A percentile compares a stretch with the other conserved stretches of the same genome.
These are phyloP conservation scores for Lecanicillium sp. DNA, from an alignment of 2,329 filamentous ascomycete species.

Conservation along the genomic window DNA sequence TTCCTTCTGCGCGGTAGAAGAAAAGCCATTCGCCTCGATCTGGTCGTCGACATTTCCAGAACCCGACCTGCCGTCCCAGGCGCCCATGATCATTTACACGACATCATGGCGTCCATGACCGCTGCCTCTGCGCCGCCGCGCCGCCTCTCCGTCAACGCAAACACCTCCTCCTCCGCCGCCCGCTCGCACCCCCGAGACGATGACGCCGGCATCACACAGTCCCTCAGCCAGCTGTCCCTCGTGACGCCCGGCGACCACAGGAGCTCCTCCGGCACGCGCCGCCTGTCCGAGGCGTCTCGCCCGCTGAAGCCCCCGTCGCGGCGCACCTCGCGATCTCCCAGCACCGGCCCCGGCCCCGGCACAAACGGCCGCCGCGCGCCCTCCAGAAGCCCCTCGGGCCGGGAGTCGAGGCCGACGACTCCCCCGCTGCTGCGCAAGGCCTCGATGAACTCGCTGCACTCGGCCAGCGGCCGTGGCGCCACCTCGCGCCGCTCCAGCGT, in stretches of 20 bases:
- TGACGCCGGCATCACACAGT: constrained; percentile 32
- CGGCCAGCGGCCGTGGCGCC: constrained; percentile 35
- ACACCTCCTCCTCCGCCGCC: not conserved
- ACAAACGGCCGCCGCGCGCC: constrained; percentile 27
- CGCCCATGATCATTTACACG: constrained; percentile 7
- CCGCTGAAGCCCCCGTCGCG: constrained; percentile 33
- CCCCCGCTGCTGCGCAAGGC: constrained; percentile 50
- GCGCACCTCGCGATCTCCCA: constrained; percentile 34
- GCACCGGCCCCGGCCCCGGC: no score
- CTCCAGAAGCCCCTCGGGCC: constrained; percentile 38
- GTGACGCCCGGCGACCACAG: constrained; percentile 22
- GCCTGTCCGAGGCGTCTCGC: constrained; percentile 24
- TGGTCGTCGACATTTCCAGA: not conserved
- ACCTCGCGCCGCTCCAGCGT: constrained; percentile 45
- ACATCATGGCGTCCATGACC: constrained; percentile 22
- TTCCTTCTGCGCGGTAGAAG: no score
- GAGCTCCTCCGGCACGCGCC: constrained; percentile 22
- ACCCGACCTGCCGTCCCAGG: not conserved
- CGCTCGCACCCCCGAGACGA: constrained; percentile 19
- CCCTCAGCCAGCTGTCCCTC: constrained; percentile 40
- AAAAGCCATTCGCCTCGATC: no score
- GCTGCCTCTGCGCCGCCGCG: constrained; percentile 25
- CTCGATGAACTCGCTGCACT: constrained; percentile 52
- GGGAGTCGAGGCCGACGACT: constrained; percentile 41
- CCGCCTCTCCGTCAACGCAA: constrained; percentile 28